Conservation (phyloP, 495 filamentous ascomycete genomes). For the Neurospora sublineolata region DNA sequence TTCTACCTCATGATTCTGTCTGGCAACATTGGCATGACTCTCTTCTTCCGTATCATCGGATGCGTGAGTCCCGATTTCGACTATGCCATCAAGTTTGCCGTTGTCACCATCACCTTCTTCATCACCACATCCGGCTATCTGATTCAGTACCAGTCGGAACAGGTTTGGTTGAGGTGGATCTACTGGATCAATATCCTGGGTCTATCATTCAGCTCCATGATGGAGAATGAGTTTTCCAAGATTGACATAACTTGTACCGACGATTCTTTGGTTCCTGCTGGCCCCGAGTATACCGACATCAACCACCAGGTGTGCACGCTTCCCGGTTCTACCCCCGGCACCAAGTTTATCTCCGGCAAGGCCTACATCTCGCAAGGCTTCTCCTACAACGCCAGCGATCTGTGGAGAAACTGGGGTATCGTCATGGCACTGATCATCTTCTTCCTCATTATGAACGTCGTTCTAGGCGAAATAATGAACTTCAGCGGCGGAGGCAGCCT, state of each 20-base stretch:
- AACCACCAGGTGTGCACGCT: slow-evolving; percentile 66
- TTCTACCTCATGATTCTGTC: slow-evolving; percentile 60
- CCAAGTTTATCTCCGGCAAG: slow-evolving; percentile 42
- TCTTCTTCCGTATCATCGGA: slow-evolving; percentile 68
- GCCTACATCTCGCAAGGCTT: slow-evolving; percentile 54
- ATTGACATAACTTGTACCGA: slow-evolving; percentile 51
- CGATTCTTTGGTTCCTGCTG: slow-evolving; percentile 54
- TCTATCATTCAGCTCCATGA: slow-evolving; percentile 59
- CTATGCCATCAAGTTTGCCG: slow-evolving; percentile 71
- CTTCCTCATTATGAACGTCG: slow-evolving; percentile 57
- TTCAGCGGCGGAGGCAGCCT: slow-evolving; percentile 70
- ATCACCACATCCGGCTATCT: slow-evolving; percentile 71
- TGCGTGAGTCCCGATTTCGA: slow-evolving; percentile 77
- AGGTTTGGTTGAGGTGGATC: slow-evolving; percentile 71
- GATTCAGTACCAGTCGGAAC: slow-evolving; percentile 57
- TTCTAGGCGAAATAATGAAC: slow-evolving; percentile 64
- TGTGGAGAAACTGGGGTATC: slow-evolving; percentile 73
- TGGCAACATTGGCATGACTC: slow-evolving; percentile 65
- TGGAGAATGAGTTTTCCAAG: slow-evolving; percentile 71
- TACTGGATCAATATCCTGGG: slow-evolving; percentile 73
- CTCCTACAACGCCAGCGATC: slow-evolving; percentile 45
- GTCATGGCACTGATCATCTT: slow-evolving; percentile 54
- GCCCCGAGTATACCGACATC: slow-evolving; percentile 52
- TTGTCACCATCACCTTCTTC: slow-evolving; percentile 64
- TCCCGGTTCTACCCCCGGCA: slow-evolving; percentile 53